phyloP scores from a whole-genome alignment of 2,329 filamentous ascomycete genomes.

The Aschersonia sp. region DNA sequence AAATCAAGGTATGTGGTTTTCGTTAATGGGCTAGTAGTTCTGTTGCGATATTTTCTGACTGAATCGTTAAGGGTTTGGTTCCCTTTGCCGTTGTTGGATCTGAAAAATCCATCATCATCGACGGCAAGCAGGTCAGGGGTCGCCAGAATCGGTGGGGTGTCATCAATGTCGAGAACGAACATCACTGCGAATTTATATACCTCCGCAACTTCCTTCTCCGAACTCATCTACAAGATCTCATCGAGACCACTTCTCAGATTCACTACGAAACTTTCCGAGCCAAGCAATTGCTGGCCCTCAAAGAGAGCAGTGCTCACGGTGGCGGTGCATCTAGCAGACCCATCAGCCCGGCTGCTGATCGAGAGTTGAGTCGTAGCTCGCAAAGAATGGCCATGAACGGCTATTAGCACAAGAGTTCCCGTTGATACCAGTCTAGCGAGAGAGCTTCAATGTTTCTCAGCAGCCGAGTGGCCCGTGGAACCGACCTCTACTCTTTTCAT shows the following conservation, averaged over 20 bases:
- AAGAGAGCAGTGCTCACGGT: slow-evolving; percentile 88
- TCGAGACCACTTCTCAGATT: slow-evolving; percentile 98
- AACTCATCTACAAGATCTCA: slow-evolving; percentile 95
- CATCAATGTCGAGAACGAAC: slow-evolving; percentile 99
- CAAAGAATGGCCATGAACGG: slow-evolving; percentile 99
- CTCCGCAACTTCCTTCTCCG: slow-evolving; percentile 96
- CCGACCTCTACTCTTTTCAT: background rate
- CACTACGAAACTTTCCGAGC: slow-evolving; percentile 99
- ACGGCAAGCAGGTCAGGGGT: slow-evolving; percentile 91
- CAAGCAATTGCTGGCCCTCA: slow-evolving; percentile 93
- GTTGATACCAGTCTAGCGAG: slow-evolving; percentile 16
- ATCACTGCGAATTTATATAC: slow-evolving; percentile 98
- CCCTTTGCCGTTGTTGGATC: slow-evolving; percentile 97
- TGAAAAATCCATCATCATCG: slow-evolving; percentile 94
- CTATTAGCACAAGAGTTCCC: slow-evolving; percentile 47
- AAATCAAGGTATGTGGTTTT: slow-evolving; percentile 71
- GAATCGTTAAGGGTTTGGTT: slow-evolving; percentile 51
- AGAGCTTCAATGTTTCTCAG: slow-evolving; percentile 20
- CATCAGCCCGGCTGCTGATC: slow-evolving; percentile 88
- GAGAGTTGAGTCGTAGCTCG: slow-evolving; percentile 91
- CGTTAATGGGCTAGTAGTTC: background rate
- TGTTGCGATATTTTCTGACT: background rate
- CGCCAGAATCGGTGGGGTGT: slow-evolving; percentile 99
- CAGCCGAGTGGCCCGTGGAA: slow-evolving; percentile 8
- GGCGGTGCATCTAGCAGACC: slow-evolving; percentile 64